Conservation (phyloP, 192 early-diverging fungal genomes). For the Podila horticola region DNA sequence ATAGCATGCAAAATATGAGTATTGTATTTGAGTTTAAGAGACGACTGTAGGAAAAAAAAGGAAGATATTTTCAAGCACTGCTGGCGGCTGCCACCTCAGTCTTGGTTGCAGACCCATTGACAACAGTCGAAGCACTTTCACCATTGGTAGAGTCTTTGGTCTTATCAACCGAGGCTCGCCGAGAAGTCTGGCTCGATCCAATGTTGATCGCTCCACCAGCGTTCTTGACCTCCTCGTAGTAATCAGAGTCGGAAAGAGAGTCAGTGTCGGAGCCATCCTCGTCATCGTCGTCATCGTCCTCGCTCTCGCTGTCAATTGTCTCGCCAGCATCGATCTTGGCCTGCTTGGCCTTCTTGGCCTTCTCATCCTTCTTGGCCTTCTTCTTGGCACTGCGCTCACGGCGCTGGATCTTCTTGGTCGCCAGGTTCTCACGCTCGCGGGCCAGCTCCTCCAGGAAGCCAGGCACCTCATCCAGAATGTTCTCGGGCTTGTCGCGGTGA, state of each 20-base stretch:
- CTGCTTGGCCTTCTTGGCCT: conserved; percentile 35
- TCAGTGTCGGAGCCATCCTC: conserved; percentile 17
- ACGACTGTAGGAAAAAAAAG: too few relatives aligned
- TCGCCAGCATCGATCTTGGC: conserved; percentile 17
- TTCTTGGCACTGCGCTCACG: conserved; percentile 27
- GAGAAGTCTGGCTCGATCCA: neutral
- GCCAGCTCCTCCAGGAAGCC: conserved; percentile 32
- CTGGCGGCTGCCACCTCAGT: neutral
- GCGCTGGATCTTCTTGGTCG: conserved; percentile 25
- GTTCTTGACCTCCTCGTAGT: conserved; percentile 26
- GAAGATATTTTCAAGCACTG: too few relatives aligned
- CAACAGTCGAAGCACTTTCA: neutral
- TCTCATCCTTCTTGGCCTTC: conserved; percentile 45
- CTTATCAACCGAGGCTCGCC: neutral
- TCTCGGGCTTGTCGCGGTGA: conserved; percentile 47
- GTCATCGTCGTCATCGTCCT: conserved; percentile 8
- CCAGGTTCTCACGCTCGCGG: conserved; percentile 22
- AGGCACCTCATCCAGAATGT: conserved; percentile 33
- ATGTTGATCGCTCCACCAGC: neutral
- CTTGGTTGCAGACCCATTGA: neutral
- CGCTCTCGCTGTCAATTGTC: conserved; percentile 14
- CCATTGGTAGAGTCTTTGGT: neutral
- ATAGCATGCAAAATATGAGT: too few relatives aligned
- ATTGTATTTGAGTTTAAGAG: too few relatives aligned
- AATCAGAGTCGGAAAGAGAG: conserved; percentile 37